phyloP scores from a whole-genome alignment of 2,329 filamentous ascomycete species.

The Stagonosporopsis vannaccii region DNA sequence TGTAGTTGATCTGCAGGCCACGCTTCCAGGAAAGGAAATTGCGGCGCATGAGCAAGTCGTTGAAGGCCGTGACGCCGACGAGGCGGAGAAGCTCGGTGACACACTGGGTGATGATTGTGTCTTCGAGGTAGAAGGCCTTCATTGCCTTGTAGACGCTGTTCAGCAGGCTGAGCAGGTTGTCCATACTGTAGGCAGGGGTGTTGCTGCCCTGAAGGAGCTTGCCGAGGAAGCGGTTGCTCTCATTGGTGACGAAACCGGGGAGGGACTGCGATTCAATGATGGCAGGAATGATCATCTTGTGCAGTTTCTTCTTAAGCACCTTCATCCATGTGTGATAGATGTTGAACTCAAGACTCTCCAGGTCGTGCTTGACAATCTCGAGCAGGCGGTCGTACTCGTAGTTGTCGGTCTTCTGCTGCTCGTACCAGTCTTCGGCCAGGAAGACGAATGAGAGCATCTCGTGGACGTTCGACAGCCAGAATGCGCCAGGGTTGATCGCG shows the following conservation, averaged over 20 bases:
- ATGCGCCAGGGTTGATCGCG: constrained; percentile 94
- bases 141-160: constrained; percentile 99
- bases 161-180: constrained; percentile 91
- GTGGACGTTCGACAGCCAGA: constrained; percentile 99
- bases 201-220: constrained; percentile 93
- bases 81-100: constrained; percentile 91
- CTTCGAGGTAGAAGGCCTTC: constrained; percentile 98
- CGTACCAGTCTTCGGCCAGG: constrained; percentile 98
- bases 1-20: constrained; percentile 99
- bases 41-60: constrained; percentile 94
- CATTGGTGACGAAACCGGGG: constrained; percentile 97
- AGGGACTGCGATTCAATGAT: constrained; percentile 99
- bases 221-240: constrained; percentile 97
- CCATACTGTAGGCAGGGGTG: constrained; percentile 97
- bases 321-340: constrained; percentile 99
- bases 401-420: constrained; percentile 98
- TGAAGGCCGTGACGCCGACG: constrained; percentile 97
- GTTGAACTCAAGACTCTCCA: constrained; percentile 98
- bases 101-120: constrained; percentile 93
- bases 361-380: constrained; percentile 98
- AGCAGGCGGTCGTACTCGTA: constrained; percentile 97
- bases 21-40: constrained; percentile 99
- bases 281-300: constrained; percentile 99
- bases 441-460: constrained; percentile 99
- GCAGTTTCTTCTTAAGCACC: constrained; percentile 97